Conservation (phyloP, 768 basidiomycete genomes). For the Basidioascus undulatus region DNA sequence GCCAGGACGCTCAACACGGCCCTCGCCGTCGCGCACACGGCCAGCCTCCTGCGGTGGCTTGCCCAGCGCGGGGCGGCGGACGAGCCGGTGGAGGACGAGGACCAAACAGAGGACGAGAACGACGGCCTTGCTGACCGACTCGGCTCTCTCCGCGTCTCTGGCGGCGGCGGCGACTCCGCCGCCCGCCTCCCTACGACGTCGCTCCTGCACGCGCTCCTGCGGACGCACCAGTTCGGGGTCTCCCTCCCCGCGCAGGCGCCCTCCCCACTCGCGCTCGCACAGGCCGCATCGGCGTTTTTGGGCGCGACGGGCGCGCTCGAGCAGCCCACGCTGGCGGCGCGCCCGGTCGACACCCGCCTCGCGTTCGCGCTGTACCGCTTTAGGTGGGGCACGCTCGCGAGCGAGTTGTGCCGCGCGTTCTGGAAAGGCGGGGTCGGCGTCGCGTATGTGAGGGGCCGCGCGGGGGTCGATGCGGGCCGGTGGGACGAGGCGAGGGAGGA, state of each 20-base stretch:
- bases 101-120: not conserved
- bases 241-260: too few relatives aligned
- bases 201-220: not conserved
- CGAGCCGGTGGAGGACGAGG: not conserved
- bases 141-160: not conserved
- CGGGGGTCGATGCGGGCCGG: constrained; percentile 6
- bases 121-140: constrained; percentile 1
- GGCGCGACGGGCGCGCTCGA: not conserved
- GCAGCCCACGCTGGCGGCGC: not conserved
- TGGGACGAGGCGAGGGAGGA: constrained; percentile 3
- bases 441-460: constrained; percentile 6
- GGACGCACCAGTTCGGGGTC: too few relatives aligned
- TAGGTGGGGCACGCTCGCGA: not conserved
- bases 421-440: constrained; percentile 3
- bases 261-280: not conserved
- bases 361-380: not conserved
- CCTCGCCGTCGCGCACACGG: constrained; percentile 3
- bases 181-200: too few relatives aligned
- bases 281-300: not conserved
- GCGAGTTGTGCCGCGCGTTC: constrained; percentile 5
- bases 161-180: too few relatives aligned
- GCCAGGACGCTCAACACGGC: constrained; percentile 3
- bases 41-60: constrained; percentile 2
- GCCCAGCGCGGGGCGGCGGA: not conserved
- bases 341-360: not conserved